A percentile compares a stretch with the other conserved stretches of the same genome.
Evolutionary conservation across 108 stramenopile genomes (phyloP).

Genomic region (Licmophora abbreviata): DNA sequence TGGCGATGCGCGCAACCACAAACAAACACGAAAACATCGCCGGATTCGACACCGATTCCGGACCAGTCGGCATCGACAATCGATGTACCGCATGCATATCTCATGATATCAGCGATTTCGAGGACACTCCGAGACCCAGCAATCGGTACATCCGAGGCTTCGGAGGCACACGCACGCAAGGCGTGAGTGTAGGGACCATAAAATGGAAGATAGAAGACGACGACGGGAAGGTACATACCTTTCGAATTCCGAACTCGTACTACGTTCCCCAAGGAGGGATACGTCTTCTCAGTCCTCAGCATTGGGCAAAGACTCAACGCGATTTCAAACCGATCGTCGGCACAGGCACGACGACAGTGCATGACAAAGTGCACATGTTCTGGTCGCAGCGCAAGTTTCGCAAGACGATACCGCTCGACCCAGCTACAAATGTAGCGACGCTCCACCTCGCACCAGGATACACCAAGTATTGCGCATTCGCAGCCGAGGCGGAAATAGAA

Average conservation of each 20-base stretch:
- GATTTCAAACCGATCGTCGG: background rate
- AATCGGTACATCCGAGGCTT: background rate
- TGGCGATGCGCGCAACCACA: too few species aligned
- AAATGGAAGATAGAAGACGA: slow-evolving; percentile 20
- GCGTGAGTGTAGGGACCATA: background rate
- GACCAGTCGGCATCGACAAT: slow-evolving; percentile 13
- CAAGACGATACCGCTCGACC: background rate
- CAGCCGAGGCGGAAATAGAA: background rate
- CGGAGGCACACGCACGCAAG: background rate
- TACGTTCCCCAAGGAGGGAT: slow-evolving; percentile 9
- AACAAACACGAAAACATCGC: slow-evolving; percentile 6
- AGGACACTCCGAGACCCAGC: background rate
- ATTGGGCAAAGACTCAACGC: slow-evolving; percentile 19
- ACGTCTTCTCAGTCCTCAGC: slow-evolving; percentile 12
- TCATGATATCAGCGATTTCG: slow-evolving; percentile 3
- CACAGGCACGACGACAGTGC: background rate
- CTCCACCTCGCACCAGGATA: background rate
- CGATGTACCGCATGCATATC: slow-evolving; percentile 10
- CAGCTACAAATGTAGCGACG: background rate
- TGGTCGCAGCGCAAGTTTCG: background rate
- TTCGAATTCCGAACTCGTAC: slow-evolving; percentile 22
- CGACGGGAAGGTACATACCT: slow-evolving; percentile 12
- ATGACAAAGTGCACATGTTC: background rate
- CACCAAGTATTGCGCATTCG: background rate
- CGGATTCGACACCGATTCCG: slow-evolving; percentile 18